Percentiles rank a stretch among this genome's conserved stretches.
These are phyloP conservation scores for Exophiala lecanii-corni DNA, from an alignment of 2,329 filamentous ascomycete species.

Conservation along the genomic window DNA sequence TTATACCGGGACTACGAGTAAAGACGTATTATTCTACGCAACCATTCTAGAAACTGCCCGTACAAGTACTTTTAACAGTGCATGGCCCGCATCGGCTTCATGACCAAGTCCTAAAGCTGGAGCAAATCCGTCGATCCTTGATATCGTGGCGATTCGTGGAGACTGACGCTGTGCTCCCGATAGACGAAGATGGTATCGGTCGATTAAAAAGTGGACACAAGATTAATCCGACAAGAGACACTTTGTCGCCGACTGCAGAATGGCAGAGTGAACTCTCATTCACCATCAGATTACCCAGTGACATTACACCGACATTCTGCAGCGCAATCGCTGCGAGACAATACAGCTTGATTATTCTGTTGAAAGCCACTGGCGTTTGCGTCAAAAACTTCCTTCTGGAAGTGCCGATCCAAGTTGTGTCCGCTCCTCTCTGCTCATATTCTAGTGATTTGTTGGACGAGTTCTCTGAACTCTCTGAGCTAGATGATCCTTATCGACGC, in stretches of 20 bases:
- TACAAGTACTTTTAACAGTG: slow-evolving; percentile 1
- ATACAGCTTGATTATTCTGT: slow-evolving; percentile 2
- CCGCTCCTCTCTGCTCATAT: background rate
- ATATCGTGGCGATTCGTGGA: slow-evolving; percentile 1
- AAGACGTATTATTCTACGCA: slow-evolving; percentile 9
- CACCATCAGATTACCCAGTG: background rate
- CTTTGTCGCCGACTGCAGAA: background rate
- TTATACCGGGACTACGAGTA: slow-evolving; percentile 1
- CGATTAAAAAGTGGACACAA: background rate
- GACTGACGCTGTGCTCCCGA: background rate
- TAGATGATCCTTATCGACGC: background rate
- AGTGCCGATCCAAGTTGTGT: slow-evolving; percentile 4
- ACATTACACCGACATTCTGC: slow-evolving; percentile 3
- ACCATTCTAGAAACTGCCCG: slow-evolving; percentile 3
- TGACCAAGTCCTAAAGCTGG: slow-evolving; percentile 4
- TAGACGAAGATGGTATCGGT: background rate
- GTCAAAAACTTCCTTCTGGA: slow-evolving; percentile 5
- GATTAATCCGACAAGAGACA: background rate
- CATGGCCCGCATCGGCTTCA: slow-evolving; percentile 4
- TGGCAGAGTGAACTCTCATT: background rate
- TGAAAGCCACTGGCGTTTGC: slow-evolving; percentile 1
- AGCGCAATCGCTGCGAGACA: slow-evolving; percentile 5
- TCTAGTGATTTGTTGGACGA: background rate
- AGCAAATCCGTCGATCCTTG: slow-evolving; percentile 1
- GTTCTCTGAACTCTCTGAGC: background rate